Conservation (phyloP, 2,329 filamentous ascomycete genomes). For the Calonectria crousiana region DNA sequence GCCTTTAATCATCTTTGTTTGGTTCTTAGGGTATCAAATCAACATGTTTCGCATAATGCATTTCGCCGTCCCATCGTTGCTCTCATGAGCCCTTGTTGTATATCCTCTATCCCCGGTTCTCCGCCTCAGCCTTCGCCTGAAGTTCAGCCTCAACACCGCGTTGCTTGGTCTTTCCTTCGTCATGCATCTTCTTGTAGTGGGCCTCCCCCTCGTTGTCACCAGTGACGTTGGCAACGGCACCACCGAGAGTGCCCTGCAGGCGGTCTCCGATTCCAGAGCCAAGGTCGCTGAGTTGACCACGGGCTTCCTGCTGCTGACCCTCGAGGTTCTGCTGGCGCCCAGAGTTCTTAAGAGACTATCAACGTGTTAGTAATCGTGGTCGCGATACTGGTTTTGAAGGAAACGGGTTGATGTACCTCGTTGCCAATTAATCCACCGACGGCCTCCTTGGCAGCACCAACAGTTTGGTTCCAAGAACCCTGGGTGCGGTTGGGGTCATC, state of each 20-base stretch:
- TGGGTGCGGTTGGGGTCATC: constrained; percentile 79
- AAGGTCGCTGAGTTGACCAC: constrained; percentile 83
- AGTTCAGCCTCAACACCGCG: constrained; percentile 86
- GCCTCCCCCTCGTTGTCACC: constrained; percentile 76
- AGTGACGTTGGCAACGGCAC: constrained; percentile 77
- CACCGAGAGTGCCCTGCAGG: constrained; percentile 78
- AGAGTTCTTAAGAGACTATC: constrained; percentile 74
- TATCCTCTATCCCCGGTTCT: constrained; percentile 32
- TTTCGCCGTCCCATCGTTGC: neutral
- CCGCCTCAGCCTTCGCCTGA: constrained; percentile 74
- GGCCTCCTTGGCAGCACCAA: constrained; percentile 87
- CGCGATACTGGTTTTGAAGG: neutral
- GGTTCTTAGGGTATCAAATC: constrained; percentile 24
- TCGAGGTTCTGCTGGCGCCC: constrained; percentile 84
- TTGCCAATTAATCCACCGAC: constrained; percentile 81
- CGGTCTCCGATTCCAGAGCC: constrained; percentile 74
- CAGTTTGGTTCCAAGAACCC: constrained; percentile 88
- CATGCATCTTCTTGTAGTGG: constrained; percentile 77
- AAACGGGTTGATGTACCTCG: constrained; percentile 62
- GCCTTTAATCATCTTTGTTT: neutral
- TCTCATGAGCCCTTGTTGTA: neutral
- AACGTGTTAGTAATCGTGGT: constrained; percentile 17
- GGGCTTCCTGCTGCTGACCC: constrained; percentile 85
- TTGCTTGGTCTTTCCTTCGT: constrained; percentile 86
- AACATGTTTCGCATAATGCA: constrained; percentile 7